Conservation (phyloP, 2,329 filamentous ascomycete species). For the Decorospora gaudefroyi region DNA sequence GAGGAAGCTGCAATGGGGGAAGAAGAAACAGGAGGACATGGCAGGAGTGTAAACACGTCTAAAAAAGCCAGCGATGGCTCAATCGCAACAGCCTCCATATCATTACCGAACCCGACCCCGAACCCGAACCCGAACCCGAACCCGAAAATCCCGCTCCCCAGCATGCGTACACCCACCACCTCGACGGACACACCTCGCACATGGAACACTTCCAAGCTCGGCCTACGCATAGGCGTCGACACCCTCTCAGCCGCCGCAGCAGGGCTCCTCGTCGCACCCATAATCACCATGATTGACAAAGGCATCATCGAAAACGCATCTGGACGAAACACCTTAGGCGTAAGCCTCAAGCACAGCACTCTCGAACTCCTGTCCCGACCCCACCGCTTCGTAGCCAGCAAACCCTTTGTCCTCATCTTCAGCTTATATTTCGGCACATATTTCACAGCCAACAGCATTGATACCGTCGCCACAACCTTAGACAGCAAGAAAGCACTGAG, state of each 20-base stretch:
- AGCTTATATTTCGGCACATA: constrained; percentile 86
- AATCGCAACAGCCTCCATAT: constrained; percentile 6
- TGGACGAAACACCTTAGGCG: constrained; percentile 63
- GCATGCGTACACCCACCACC: constrained; percentile 3
- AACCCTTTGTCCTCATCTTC: constrained; percentile 69
- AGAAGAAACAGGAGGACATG: constrained; percentile 10
- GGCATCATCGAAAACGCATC: constrained; percentile 84
- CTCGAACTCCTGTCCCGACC: constrained; percentile 62
- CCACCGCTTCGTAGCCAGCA: constrained; percentile 64
- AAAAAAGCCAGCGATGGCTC: not conserved
- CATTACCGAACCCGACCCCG: constrained; percentile 11
- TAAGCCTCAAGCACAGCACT: constrained; percentile 65
- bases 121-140: constrained; percentile 9
- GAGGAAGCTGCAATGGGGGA: constrained; percentile 43
- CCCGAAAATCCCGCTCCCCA: constrained; percentile 10
- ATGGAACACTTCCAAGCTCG: constrained; percentile 79
- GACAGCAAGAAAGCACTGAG: constrained; percentile 61
- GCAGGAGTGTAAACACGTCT: constrained; percentile 12
- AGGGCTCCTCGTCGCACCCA: constrained; percentile 75
- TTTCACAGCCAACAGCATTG: constrained; percentile 82
- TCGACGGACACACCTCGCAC: constrained; percentile 8
- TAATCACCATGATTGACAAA: constrained; percentile 84
- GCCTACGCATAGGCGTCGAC: constrained; percentile 69
- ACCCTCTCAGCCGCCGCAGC: constrained; percentile 70
- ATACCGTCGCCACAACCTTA: constrained; percentile 73